phyloP scores from a whole-genome alignment of 2,329 filamentous ascomycete genomes.

The Seiridium unicorne region DNA sequence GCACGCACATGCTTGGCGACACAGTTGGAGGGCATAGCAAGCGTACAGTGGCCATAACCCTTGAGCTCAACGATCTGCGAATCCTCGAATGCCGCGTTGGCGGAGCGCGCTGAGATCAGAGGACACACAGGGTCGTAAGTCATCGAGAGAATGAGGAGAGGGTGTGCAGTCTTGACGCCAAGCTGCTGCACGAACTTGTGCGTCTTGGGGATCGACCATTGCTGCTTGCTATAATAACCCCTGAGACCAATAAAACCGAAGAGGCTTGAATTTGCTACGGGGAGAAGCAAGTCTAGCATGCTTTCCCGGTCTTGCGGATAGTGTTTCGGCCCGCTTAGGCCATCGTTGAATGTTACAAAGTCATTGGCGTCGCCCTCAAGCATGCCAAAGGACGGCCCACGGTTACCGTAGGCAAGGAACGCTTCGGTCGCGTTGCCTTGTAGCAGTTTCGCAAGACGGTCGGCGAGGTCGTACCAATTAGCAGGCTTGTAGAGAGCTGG shows the following conservation, averaged over 20 bases:
- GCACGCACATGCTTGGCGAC: slow-evolving; percentile 30
- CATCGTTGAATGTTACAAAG: slow-evolving; percentile 30
- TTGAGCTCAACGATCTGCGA: slow-evolving; percentile 38
- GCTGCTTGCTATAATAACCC: slow-evolving; percentile 25
- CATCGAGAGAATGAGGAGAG: slow-evolving; percentile 54
- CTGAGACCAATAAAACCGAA: slow-evolving; percentile 26
- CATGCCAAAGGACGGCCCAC: slow-evolving; percentile 10
- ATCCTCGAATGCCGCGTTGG: slow-evolving; percentile 31
- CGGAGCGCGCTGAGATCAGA: slow-evolving; percentile 34
- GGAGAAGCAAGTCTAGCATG: slow-evolving; percentile 32
- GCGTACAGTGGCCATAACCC: slow-evolving; percentile 41
- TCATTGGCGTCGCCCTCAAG: slow-evolving; percentile 24
- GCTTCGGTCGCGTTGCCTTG: slow-evolving; percentile 38
- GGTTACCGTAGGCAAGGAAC: slow-evolving; percentile 30
- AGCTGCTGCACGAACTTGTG: slow-evolving; percentile 25
- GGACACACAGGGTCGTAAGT: slow-evolving; percentile 59
- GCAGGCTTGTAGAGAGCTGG: slow-evolving; percentile 35
- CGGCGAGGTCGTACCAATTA: slow-evolving; percentile 34
- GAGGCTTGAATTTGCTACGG: slow-evolving; percentile 28
- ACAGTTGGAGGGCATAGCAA: slow-evolving; percentile 35
- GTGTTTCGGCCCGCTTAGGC: slow-evolving; percentile 23
- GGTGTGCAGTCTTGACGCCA: slow-evolving; percentile 41
- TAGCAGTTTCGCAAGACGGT: slow-evolving; percentile 31
- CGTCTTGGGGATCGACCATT: slow-evolving; percentile 27
- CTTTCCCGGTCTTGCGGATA: slow-evolving; percentile 31